Percentiles rank a stretch among this genome's conserved stretches.
phyloP scores from a whole-genome alignment of 768 basidiomycete species.

The Suillus cothurnatus region DNA sequence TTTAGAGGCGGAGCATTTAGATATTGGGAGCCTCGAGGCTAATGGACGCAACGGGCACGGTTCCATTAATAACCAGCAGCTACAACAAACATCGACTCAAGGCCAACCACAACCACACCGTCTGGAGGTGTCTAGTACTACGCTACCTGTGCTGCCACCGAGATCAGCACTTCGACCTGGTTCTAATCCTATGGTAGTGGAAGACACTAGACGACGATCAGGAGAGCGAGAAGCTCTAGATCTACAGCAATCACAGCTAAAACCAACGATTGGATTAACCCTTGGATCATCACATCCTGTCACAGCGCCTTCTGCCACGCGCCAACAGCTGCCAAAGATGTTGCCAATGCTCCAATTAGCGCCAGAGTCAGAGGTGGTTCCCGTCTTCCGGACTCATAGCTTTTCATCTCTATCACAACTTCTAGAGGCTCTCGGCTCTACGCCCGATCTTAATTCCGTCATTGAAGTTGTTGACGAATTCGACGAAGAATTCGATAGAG shows the following conservation, averaged over 20 bases:
- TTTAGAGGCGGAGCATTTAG: not conserved
- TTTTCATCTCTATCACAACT: conserved; percentile 34
- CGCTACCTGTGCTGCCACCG: conserved; percentile 31
- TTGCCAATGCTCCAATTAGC: conserved; percentile 9
- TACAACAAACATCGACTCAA: not conserved
- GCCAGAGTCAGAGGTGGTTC: conserved; percentile 26
- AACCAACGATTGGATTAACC: conserved; percentile 32
- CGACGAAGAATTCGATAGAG: conserved; percentile 5
- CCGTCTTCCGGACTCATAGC: conserved; percentile 32
- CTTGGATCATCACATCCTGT: conserved; percentile 14
- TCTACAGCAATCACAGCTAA: not conserved
- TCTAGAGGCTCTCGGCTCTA: conserved; percentile 32
- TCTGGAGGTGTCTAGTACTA: not conserved
- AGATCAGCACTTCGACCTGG: conserved; percentile 33
- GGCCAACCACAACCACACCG: not conserved
- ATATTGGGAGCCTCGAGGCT: conserved; percentile 2
- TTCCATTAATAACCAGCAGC: not conserved
- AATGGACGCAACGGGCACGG: not conserved
- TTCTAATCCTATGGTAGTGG: conserved; percentile 18
- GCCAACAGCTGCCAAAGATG: conserved; percentile 5
- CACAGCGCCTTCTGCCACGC: conserved; percentile 10
- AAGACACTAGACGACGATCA: not conserved
- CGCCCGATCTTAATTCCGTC: conserved; percentile 19
- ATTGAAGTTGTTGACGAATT: conserved; percentile 4
- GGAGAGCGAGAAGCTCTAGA: not conserved